These are phyloP conservation scores for Buxus sempervirens DNA, from an alignment of 164 flowering plant genomes.

Conservation along the genomic window DNA sequence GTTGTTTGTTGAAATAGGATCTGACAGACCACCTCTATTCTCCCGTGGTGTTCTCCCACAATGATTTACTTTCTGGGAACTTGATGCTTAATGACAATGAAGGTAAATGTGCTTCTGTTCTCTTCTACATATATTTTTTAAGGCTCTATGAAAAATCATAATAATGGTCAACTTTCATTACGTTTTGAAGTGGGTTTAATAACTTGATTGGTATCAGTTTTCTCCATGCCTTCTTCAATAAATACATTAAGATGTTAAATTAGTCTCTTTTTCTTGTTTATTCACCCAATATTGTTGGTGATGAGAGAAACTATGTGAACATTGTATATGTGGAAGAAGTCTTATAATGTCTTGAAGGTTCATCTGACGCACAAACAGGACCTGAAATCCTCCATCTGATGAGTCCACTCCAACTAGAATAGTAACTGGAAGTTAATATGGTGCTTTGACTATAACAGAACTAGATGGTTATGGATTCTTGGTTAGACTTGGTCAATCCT, in stretches of 20 bases:
- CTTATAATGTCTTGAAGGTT: not conserved
- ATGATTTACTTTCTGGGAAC: conserved; percentile 94
- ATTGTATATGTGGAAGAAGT: not conserved
- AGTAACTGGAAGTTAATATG: not conserved
- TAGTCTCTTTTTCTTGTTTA: not conserved
- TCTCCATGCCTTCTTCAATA: not conserved
- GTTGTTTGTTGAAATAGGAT: conserved; percentile 48
- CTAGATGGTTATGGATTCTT: not conserved
- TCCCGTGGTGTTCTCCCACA: conserved; percentile 91
- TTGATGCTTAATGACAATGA: conserved; percentile 84
- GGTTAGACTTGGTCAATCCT: not conserved
- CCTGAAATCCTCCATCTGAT: not conserved
- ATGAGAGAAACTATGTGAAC: not conserved
- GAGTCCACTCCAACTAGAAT: not conserved
- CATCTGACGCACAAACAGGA: not conserved
- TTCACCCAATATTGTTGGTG: not conserved
- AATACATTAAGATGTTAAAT: not conserved
- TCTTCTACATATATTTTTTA: not conserved
- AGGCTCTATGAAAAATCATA: no score
- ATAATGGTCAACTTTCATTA: not conserved
- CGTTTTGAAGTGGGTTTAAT: not conserved
- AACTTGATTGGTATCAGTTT: not conserved
- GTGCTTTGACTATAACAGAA: not conserved
- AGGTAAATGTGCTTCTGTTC: conserved; percentile 40
- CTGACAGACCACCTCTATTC: conserved; percentile 61